A percentile compares a stretch with the other conserved stretches of the same genome.
Evolutionary conservation across 805 yeast species (phyloP).

Genomic region (Sugiyamaella floridensis): DNA sequence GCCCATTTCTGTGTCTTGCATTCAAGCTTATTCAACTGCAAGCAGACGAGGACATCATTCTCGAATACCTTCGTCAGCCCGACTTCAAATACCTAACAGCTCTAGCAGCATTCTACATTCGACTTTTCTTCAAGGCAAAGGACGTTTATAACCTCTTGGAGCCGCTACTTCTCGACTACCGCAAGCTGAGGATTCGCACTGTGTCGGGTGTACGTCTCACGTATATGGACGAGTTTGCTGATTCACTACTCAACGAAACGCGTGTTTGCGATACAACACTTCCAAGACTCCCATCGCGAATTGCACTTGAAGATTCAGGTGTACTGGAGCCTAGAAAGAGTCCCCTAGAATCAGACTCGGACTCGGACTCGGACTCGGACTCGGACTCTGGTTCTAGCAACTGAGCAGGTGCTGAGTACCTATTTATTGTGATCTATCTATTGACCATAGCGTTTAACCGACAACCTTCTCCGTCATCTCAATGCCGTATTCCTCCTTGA

Average conservation of each 20-base stretch:
- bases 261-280: constrained; percentile 68
- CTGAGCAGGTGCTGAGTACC: neutral
- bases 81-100: constrained; percentile 75
- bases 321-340: constrained; percentile 29
- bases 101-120: constrained; percentile 54
- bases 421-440: neutral
- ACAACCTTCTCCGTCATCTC: constrained; percentile 80
- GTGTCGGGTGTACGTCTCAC: constrained; percentile 36
- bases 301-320: constrained; percentile 32
- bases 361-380: constrained; percentile 11
- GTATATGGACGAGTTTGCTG: constrained; percentile 71
- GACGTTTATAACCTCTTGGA: constrained; percentile 48
- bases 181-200: constrained; percentile 55
- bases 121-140: constrained; percentile 38
- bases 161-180: constrained; percentile 53
- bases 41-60: constrained; percentile 54
- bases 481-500: constrained; percentile 85
- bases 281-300: constrained; percentile 48
- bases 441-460: neutral
- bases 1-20: constrained; percentile 68
- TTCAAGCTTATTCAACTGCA: constrained; percentile 70
- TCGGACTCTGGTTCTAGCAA: neutral
- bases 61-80: constrained; percentile 48
- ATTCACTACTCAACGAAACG: constrained; percentile 47
- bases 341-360: constrained; percentile 34